Base-by-base conservation (phyloP, 495 filamentous ascomycete species). In the Staphylotrichum longicolle region DNA sequence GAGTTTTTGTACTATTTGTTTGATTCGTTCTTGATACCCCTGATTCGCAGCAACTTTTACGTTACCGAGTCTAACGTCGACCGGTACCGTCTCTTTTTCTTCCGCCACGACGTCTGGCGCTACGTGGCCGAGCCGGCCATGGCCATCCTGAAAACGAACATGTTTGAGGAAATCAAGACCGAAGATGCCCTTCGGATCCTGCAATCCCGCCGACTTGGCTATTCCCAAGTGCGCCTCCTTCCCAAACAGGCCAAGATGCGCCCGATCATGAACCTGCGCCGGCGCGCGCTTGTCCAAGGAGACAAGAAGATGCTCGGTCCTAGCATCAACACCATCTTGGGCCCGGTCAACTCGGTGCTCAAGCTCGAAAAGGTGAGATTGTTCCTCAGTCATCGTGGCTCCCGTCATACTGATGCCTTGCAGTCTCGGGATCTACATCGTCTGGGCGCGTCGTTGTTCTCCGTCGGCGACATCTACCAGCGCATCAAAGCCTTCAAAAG, bases 1-100 rank as follows among this genome's bases (percentile, higher is more conserved):
- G 94, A 98, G 68, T 86, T 97, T 57, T 63, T 97, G 0, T 98
- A 96, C 74, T 98, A 92, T 72, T 62, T 96, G 3, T 93, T 98
- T 64, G 93, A 98, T 66, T 96, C 91, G 0, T 78, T 98, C 34
- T 66, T 98, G 15, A 90, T 97, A 62, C 94, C 94, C 7, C 82
- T 98, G 1, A 82, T 98, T 53, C 86, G 91, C 14, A 82, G 83
- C 27, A 90, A 94, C 67, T 98, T 98, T 65, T 91, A 98, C 66
- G 90, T 97, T 32, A 98, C 94, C 1, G 94, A 98, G 71, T 93
- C 91, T 2, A 90, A 85, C 64, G 76, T 80, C 6, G 87, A 97
- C 67, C 82, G 85, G 32, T 91, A 95, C 67, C 85, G 86, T 7
- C 76, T 98, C 1, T 96, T 96, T 73, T 98, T 90, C 76, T 98